Evolutionary conservation across 2,329 filamentous ascomycete genomes (phyloP), one percentile per base, ranked within the genome.

Genomic region (Fusarium scirpi): DNA sequence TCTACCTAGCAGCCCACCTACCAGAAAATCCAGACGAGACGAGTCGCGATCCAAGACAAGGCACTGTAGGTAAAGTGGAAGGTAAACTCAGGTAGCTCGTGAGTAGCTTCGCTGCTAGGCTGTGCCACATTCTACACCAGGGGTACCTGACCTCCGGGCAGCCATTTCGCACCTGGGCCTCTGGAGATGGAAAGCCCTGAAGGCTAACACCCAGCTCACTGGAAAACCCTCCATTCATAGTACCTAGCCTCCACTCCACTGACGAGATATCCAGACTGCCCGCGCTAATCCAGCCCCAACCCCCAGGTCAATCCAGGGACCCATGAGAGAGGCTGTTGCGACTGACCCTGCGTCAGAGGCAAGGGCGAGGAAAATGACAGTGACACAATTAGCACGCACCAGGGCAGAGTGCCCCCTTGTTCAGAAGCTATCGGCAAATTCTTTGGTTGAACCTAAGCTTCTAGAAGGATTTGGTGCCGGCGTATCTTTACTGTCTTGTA

Each of bases 1-100:
- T 71, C 68, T 71, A 45, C 53, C 55, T 71, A 45, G 56, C 52
- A 70, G 55, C 59, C 68, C 68, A 71, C 59, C 58, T 68, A 51
- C 51, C 45, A 61, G 56, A 71, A 70, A 69, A 55, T 65, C 58
- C 41, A 41, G 48, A 41, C 43, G 24, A 24, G 32, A 52, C 22
- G 16, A 49, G 52, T 57, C 49, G 58, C 53, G 34, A 38, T 38
- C 34, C 34, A 38, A 38, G 34, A 38, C 34, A 38, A n/a, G 34
- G 49, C 48, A 46, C 48, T 40, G 22, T 24, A 41, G 27, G 22
- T 24, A 41, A 41, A 41, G 32, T 44, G 52, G 13, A 46, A 15
- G 43, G 22, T 9, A 40, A 29, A 34, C 20, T 8, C 12, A 46
- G n/a, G 67, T 70, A 58, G 44, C 44, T 41, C 3, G 8, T 6